Conservation (phyloP, 2,329 filamentous ascomycete species). For the Fusarium pseudograminearum region DNA sequence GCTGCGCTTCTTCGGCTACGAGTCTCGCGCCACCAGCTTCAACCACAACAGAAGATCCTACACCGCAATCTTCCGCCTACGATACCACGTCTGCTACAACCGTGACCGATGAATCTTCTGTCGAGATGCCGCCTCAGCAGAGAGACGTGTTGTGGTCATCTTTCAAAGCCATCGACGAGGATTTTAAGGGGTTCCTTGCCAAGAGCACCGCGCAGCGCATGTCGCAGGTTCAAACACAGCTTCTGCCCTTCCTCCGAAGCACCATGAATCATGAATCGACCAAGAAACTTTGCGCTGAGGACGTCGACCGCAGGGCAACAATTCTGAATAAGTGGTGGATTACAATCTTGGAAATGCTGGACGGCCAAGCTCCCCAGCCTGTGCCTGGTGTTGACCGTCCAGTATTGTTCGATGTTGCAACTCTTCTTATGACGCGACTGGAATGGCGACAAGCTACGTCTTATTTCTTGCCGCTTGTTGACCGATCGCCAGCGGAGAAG, state of each 20-base stretch:
- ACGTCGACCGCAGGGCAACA: conserved; percentile 81
- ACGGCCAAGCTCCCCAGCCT: conserved; percentile 74
- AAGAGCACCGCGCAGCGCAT: conserved; percentile 81
- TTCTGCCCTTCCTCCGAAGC: conserved; percentile 82
- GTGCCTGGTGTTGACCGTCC: conserved; percentile 88
- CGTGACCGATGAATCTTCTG: conserved; percentile 59
- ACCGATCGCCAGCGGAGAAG: conserved; percentile 64
- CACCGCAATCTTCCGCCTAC: conserved; percentile 55
- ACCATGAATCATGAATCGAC: conserved; percentile 77
- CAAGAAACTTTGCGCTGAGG: conserved; percentile 75
- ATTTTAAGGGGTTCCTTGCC: conserved; percentile 69
- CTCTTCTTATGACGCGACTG: conserved; percentile 85
- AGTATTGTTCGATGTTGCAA: conserved; percentile 80
- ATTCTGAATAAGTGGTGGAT: conserved; percentile 95
- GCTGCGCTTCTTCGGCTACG: conserved; percentile 61
- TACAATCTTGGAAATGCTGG: conserved; percentile 82
- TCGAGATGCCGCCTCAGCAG: conserved; percentile 57
- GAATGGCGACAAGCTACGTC: conserved; percentile 86
- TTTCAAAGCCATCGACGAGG: conserved; percentile 67
- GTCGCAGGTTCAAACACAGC: conserved; percentile 75
- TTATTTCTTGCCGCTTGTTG: conserved; percentile 71
- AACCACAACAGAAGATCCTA: conserved; percentile 52
- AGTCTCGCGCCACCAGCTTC: conserved; percentile 59
- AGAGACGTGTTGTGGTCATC: conserved; percentile 67
- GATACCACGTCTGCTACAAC: conserved; percentile 55